Conservation (phyloP, 2,329 filamentous ascomycete genomes). For the Neonectria neomacrospora region DNA sequence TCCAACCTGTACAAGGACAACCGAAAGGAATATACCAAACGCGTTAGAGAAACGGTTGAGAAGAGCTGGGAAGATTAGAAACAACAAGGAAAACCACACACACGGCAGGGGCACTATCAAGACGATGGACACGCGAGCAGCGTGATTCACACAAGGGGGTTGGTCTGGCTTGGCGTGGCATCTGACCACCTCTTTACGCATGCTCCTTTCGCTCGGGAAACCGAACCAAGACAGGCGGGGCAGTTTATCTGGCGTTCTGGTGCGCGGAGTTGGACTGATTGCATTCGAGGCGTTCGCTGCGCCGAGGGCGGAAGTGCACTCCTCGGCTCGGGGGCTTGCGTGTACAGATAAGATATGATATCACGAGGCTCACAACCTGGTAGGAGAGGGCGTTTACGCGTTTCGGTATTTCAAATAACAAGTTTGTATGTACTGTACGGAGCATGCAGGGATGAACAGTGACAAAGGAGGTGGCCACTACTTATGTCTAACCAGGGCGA, state of each 20-base stretch:
- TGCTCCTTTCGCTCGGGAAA: conserved; percentile 20
- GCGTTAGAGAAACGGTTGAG: conserved; percentile 95
- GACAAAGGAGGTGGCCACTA: not conserved
- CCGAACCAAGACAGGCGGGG: conserved; percentile 24
- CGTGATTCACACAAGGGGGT: not conserved
- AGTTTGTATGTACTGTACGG: not conserved
- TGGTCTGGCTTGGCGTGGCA: conserved; percentile 12
- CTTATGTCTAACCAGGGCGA: not conserved
- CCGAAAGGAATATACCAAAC: conserved; percentile 93
- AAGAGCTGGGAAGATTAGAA: conserved; percentile 96
- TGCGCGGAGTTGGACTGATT: conserved; percentile 48
- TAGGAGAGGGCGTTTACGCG: conserved; percentile 37
- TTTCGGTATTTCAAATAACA: conserved; percentile 16
- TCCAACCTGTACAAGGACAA: conserved; percentile 99
- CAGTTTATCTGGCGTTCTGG: conserved; percentile 47
- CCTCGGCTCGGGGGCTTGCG: conserved; percentile 21
- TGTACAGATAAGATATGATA: conserved; percentile 36
- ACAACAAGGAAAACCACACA: not conserved
- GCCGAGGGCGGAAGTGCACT: conserved; percentile 33
- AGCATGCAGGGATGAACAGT: not conserved
- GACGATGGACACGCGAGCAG: conserved; percentile 19
- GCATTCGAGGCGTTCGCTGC: conserved; percentile 47
- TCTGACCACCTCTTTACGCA: conserved; percentile 13
- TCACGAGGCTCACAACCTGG: conserved; percentile 37
- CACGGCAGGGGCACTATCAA: conserved; percentile 2